A percentile compares a stretch with the other conserved stretches of the same genome.
Conservation (phyloP, 1,284 basidiomycete genomes). For the Ustilago esculenta region DNA sequence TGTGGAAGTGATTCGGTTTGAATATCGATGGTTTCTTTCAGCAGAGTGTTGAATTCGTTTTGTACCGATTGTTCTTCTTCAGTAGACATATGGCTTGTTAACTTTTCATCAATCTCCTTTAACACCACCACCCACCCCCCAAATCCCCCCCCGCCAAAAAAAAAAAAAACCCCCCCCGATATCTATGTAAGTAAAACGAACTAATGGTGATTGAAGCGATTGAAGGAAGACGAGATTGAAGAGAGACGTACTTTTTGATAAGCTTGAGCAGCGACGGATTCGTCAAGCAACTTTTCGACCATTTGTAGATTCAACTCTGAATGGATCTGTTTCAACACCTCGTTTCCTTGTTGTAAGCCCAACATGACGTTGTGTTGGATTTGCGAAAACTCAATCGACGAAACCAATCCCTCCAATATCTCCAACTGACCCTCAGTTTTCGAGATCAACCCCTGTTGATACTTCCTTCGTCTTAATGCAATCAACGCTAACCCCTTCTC, state of each 20-base stretch:
- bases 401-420: slow-evolving; percentile 91
- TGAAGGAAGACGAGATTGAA: too few species aligned
- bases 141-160: too few species aligned
- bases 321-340: slow-evolving; percentile 91
- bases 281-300: slow-evolving; percentile 91
- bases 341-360: slow-evolving; percentile 90
- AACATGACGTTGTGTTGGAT: slow-evolving; percentile 91
- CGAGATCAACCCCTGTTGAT: slow-evolving; percentile 84
- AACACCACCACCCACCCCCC: neutral
- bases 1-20: too few species aligned
- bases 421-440: slow-evolving; percentile 92
- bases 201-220: too few species aligned
- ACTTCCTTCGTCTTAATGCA: slow-evolving; percentile 87
- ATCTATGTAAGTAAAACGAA: too few species aligned
- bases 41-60: slow-evolving; percentile 71
- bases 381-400: slow-evolving; percentile 93
- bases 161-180: too few species aligned
- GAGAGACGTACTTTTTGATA: slow-evolving; percentile 81
- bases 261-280: slow-evolving; percentile 88
- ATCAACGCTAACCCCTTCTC: slow-evolving; percentile 86
- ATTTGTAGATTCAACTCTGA: slow-evolving; percentile 89
- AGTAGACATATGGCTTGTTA: slow-evolving; percentile 80
- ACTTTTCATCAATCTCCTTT: slow-evolving; percentile 89
- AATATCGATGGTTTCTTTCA: too few species aligned
- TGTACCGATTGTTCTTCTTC: slow-evolving; percentile 96